A percentile compares a stretch with the other conserved stretches of the same genome.
phyloP scores from a whole-genome alignment of 2,329 filamentous ascomycete genomes.

The Hymenoscyphus salicellus region DNA sequence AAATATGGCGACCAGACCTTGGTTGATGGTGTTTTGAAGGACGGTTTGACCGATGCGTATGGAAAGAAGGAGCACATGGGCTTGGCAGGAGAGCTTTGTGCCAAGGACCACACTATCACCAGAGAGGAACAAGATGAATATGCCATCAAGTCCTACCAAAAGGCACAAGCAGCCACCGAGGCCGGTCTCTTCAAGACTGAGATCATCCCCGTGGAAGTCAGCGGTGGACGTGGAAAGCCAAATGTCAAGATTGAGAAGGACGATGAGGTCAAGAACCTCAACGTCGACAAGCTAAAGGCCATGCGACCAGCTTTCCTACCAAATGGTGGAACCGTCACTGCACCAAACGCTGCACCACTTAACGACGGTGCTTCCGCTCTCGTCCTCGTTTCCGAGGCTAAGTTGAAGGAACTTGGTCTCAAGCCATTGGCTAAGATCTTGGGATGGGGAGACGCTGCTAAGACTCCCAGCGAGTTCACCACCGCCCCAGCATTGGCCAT shows the following conservation, averaged over 20 bases:
- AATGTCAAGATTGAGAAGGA: slow-evolving; percentile 75
- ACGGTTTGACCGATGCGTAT: slow-evolving; percentile 91
- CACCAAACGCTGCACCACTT: slow-evolving; percentile 92
- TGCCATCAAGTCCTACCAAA: slow-evolving; percentile 91
- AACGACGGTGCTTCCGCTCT: slow-evolving; percentile 92
- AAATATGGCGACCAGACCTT: slow-evolving; percentile 92
- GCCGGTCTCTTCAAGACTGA: slow-evolving; percentile 78
- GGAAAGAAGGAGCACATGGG: slow-evolving; percentile 95
- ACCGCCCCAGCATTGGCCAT: slow-evolving; percentile 90
- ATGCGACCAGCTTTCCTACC: slow-evolving; percentile 83
- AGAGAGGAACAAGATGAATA: slow-evolving; percentile 92
- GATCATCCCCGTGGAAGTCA: slow-evolving; percentile 86
- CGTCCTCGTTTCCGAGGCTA: slow-evolving; percentile 89
- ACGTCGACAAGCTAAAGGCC: slow-evolving; percentile 75
- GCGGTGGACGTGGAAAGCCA: slow-evolving; percentile 87
- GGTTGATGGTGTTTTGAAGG: slow-evolving; percentile 88
- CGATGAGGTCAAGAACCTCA: slow-evolving; percentile 94
- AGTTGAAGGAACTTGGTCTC: slow-evolving; percentile 85
- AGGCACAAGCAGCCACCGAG: slow-evolving; percentile 81
- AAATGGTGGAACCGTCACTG: slow-evolving; percentile 83
- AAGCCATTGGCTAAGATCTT: slow-evolving; percentile 95
- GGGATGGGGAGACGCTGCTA: slow-evolving; percentile 92
- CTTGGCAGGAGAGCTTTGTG: slow-evolving; percentile 86
- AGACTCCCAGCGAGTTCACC: slow-evolving; percentile 92
- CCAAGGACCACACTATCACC: slow-evolving; percentile 73